Percentiles rank a stretch among this genome's conserved stretches.
These are phyloP conservation scores for Verticillium klebahnii DNA, from an alignment of 2,329 filamentous ascomycete species.

Conservation along the genomic window DNA sequence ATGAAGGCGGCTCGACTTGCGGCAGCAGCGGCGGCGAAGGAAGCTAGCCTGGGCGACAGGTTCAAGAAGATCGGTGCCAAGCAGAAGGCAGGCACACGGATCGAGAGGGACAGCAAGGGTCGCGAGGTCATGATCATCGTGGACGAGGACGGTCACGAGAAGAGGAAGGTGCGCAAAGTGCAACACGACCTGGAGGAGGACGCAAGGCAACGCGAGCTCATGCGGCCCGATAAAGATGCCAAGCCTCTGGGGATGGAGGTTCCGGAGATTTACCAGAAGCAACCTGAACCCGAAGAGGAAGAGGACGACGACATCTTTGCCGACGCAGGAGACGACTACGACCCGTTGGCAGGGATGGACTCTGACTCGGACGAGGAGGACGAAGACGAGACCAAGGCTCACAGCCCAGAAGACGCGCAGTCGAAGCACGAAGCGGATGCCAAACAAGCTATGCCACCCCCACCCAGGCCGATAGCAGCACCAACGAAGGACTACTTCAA, in stretches of 20 bases:
- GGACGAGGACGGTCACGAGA: slow-evolving; percentile 62
- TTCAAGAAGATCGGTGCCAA: slow-evolving; percentile 62
- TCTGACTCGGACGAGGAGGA: slow-evolving; percentile 40
- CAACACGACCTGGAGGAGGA: slow-evolving; percentile 30
- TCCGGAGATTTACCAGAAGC: slow-evolving; percentile 51
- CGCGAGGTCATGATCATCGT: slow-evolving; percentile 61
- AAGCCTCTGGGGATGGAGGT: slow-evolving; percentile 63
- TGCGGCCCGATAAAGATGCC: slow-evolving; percentile 50
- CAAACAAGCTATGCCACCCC: slow-evolving; percentile 37
- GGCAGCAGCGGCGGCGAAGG: slow-evolving; percentile 45
- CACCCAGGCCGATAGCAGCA: slow-evolving; percentile 35
- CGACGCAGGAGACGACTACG: slow-evolving; percentile 61
- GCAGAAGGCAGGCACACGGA: slow-evolving; percentile 48
- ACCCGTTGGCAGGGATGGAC: slow-evolving; percentile 58
- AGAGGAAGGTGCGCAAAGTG: slow-evolving; percentile 57
- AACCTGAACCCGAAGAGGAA: slow-evolving; percentile 42
- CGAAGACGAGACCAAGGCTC: slow-evolving; percentile 33
- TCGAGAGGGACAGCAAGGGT: slow-evolving; percentile 57
- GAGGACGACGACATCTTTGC: slow-evolving; percentile 63
- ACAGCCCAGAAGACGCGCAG: slow-evolving; percentile 19
- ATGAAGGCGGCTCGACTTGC: slow-evolving; percentile 59
- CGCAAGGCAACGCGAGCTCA: slow-evolving; percentile 34
- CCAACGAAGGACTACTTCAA: slow-evolving; percentile 58
- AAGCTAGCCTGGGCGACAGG: slow-evolving; percentile 49
- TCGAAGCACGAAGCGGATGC: slow-evolving; percentile 16